Conservation (phyloP, 805 yeast species). For the Myxozyma vanderwaltii region DNA sequence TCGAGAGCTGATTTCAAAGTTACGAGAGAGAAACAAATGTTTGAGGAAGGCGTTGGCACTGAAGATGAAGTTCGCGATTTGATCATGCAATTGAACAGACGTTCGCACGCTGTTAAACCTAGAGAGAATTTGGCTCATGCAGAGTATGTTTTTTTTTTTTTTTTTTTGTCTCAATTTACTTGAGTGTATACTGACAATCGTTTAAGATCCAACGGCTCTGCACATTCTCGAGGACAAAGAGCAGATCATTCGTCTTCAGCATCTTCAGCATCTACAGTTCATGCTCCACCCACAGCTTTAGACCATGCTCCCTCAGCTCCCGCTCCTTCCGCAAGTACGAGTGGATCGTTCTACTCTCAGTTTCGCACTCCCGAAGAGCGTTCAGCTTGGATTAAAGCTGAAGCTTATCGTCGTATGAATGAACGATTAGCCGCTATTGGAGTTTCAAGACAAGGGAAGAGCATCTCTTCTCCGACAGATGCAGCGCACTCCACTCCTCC, state of each 20-base stretch:
- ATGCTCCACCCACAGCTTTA: constrained; percentile 7
- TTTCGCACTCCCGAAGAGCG: constrained; percentile 62
- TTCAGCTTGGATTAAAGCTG: constrained; percentile 79
- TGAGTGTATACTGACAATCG: not conserved
- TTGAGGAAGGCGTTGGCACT: constrained; percentile 82
- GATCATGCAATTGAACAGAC: constrained; percentile 53
- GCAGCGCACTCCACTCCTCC: constrained; percentile 15
- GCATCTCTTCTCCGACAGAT: constrained; percentile 8
- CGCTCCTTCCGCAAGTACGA: constrained; percentile 31
- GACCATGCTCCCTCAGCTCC: constrained; percentile 2
- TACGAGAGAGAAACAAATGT: constrained; percentile 61
- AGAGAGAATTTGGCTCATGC: not conserved
- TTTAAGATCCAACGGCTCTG: not conserved
- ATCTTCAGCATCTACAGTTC: constrained; percentile 1
- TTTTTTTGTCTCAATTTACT: not conserved
- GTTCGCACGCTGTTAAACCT: not conserved
- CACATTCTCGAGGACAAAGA: not conserved
- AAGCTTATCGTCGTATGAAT: constrained; percentile 78
- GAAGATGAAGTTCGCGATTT: constrained; percentile 66
- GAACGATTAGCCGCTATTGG: constrained; percentile 83
- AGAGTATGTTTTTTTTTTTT: not conserved
- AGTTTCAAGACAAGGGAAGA: constrained; percentile 42
- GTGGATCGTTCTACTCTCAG: constrained; percentile 33
- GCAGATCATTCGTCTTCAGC: not conserved
- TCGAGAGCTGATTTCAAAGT: constrained; percentile 36